phyloP scores from a whole-genome alignment of 2,329 filamentous ascomycete species.

The Emergomyces pasteurianus region DNA sequence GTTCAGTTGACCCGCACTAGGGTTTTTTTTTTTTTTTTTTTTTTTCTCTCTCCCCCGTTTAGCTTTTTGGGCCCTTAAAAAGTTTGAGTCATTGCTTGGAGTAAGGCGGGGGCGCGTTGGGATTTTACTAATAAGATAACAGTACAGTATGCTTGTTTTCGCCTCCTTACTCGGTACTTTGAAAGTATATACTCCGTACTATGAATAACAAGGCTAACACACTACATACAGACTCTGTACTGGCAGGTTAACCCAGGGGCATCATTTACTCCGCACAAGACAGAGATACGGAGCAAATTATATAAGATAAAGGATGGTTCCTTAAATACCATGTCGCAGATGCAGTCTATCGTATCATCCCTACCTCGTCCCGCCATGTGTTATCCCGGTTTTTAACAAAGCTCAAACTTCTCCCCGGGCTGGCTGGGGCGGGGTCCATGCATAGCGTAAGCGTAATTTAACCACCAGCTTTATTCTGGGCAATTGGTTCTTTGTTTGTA shows the following conservation, averaged over 20 bases:
- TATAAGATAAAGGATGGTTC: too few relatives aligned
- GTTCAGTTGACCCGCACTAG: neutral
- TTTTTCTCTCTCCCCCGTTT: neutral
- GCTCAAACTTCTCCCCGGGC: neutral
- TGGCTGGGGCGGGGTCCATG: too few relatives aligned
- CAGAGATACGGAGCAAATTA: too few relatives aligned
- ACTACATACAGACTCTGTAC: too few relatives aligned
- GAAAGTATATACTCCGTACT: too few relatives aligned
- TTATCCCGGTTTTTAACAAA: neutral
- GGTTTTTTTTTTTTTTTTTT: neutral
- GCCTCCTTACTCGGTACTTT: neutral
- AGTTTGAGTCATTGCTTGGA: slow-evolving; percentile 8
- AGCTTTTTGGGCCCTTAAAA: neutral
- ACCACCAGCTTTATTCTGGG: neutral
- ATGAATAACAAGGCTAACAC: too few relatives aligned
- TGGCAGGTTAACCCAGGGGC: too few relatives aligned
- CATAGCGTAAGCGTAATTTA: neutral
- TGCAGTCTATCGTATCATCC: neutral
- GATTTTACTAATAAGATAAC: slow-evolving; percentile 3
- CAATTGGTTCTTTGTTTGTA: too few relatives aligned
- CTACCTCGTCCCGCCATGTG: neutral
- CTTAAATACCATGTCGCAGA: neutral
- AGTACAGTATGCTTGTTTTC: neutral
- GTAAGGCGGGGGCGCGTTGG: slow-evolving; percentile 1
- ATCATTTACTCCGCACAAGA: too few relatives aligned